Evolutionary conservation across 2,329 filamentous ascomycete species (phyloP), one percentile per base, ranked within the genome.

Genomic region (Exserohilum rostratum): DNA sequence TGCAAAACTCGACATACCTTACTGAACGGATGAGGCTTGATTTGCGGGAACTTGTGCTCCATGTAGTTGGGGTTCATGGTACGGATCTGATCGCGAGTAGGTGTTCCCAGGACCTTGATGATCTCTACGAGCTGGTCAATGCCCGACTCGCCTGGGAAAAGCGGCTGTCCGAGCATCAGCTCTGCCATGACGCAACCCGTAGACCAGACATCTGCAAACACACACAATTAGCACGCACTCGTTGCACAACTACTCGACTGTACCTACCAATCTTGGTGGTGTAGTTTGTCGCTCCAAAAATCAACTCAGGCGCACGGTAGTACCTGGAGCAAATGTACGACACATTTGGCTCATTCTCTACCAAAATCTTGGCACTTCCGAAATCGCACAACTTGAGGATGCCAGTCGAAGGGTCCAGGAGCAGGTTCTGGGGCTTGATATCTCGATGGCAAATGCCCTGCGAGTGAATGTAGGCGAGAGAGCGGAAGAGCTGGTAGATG

Each of bases 21-120:
- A 81, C 90, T 96, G 83, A 99, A 99, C 25, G 95, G 95, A 73
- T 99, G 95, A 54, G 95, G 95, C 83, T 99, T 99, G 82, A 99
- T 99, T 78, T 99, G 95, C 43, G 95, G 95, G 79, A 99, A 99
- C 82, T 98, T 98, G 82, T 99, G 95, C 81, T 99, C 95, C 95
- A 99, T 99, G 79, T 99, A 99, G 79, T 99, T 99, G 55, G 95
- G 95, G 79, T 99, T 99, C 95, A 99, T 99, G 64, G 95, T 99
- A 67, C 95, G 90, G 72, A 99, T 99, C 78, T 99, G 95, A 77
- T 99, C 95, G 62, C 95, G 86, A 31, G 95, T 98, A 15, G 95
- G 95, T 15, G 95, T 99, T 56, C 95, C 95, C 57, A 99, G 82
- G 48, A 99, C 93, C 81, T 99, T 99, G 84, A 99, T 99, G 75